phyloP scores from a whole-genome alignment of 345 rosid species.

The Melastoma malabathricum region DNA sequence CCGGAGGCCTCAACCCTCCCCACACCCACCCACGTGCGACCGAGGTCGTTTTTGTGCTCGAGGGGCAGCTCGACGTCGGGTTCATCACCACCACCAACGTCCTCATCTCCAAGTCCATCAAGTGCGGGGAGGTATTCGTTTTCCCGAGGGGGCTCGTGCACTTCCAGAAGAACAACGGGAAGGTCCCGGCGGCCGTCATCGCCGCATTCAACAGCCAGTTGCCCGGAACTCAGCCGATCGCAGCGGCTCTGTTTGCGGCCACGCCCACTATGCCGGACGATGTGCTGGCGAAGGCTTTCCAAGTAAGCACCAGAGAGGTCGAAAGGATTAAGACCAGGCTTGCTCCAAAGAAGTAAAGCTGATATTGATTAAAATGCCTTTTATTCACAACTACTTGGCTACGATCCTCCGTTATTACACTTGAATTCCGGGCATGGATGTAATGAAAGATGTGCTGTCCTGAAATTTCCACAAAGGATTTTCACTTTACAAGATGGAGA shows the following conservation, averaged over 20 bases:
- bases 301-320: background rate
- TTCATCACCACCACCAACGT: background rate
- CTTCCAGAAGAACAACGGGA: slow-evolving; percentile 4
- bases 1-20: background rate
- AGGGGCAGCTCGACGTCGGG: too few relatives aligned
- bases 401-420: too few relatives aligned
- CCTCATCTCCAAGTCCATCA: slow-evolving; percentile 2
- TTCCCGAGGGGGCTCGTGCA: background rate
- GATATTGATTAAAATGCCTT: too few relatives aligned
- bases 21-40: too few relatives aligned
- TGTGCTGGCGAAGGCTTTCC: background rate
- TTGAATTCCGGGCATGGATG: too few relatives aligned
- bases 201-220: slow-evolving; percentile 3
- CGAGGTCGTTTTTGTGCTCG: too few relatives aligned
- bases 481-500: too few relatives aligned
- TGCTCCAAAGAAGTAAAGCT: background rate
- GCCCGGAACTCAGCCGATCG: slow-evolving; percentile 1
- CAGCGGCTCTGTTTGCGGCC: background rate
- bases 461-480: too few relatives aligned
- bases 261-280: background rate
- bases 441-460: too few relatives aligned
- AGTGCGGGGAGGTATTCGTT: background rate
- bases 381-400: too few relatives aligned
- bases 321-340: background rate
- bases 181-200: slow-evolving; percentile 1